phyloP scores from a whole-genome alignment of 495 filamentous ascomycete genomes.

The Neurospora africana region DNA sequence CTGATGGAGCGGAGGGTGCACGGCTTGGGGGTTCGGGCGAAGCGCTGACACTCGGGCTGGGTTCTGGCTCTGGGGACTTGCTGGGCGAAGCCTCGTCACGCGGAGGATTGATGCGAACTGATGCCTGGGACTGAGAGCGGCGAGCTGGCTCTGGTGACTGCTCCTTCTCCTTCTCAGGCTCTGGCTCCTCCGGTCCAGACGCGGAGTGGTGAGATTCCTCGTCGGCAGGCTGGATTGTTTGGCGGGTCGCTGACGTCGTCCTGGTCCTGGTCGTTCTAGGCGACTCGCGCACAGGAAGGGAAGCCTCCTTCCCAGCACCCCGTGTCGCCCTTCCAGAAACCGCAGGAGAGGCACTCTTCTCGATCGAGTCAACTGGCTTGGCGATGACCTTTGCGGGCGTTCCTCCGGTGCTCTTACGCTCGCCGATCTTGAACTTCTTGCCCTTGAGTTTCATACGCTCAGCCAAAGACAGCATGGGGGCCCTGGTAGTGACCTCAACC shows the following conservation, averaged over 20 bases:
- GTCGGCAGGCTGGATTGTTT: constrained; percentile 1
- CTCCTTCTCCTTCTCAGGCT: neutral
- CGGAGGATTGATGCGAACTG: neutral
- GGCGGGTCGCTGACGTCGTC: neutral
- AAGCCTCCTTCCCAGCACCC: neutral
- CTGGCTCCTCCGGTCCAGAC: neutral
- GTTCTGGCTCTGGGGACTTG: neutral
- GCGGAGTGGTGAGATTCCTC: neutral
- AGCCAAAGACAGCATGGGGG: constrained; percentile 31
- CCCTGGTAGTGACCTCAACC: constrained; percentile 3
- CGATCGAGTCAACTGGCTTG: constrained; percentile 7
- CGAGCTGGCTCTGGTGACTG: neutral
- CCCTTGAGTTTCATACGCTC: constrained; percentile 35
- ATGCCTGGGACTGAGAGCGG: neutral
- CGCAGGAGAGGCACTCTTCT: constrained; percentile 2
- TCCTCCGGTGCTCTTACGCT: constrained; percentile 12
- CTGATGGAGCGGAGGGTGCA: neutral
- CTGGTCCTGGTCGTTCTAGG: constrained; percentile 1
- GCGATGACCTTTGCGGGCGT: constrained; percentile 3
- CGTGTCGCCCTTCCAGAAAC: neutral
- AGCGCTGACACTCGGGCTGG: neutral
- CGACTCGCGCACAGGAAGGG: constrained; percentile 3
- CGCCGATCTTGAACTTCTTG: constrained; percentile 33
- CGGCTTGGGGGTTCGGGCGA: constrained; percentile 1
- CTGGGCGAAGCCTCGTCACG: neutral